Base-by-base conservation (phyloP, 495 filamentous ascomycete genomes). In the Apodospora peruviana region DNA sequence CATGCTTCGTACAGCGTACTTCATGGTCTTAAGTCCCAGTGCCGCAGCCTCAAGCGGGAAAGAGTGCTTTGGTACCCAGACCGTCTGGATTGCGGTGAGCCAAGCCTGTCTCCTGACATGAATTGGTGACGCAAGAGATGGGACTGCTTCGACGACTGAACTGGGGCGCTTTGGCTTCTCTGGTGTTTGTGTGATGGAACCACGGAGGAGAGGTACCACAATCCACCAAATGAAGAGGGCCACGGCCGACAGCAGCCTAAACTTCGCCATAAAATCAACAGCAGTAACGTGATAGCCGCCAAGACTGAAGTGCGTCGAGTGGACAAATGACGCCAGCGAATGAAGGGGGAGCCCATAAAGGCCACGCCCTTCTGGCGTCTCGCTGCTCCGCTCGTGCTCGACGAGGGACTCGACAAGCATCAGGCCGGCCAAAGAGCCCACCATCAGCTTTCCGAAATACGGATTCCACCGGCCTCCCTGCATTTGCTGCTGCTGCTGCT, bases 51-150 rank as follows among this genome's bases (percentile, higher is more conserved):
- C 91, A 16, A 90, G 82, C 55, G 88, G 75, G 59, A 95, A 88
- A 42, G 82, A 83, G 60, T 95, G 88, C 11, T 84, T 81, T 17
- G 91, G 91, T n/a, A 97, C 86, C 74, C 90, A 94, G 12, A 95
- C 88, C 18, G 87, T 89, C 68, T 96, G 91, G 51, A 96, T 84
- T 3, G 91, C 91, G 2, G 91, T 96, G 42, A 95, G 81, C 90
- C 91, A 96, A 23, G 91, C 91, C 59, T 88, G 87, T 50, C 85
- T 80, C 43, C 90, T 84, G 43, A 94, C 88, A 52, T 91, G 86
- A 43, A 91, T 84, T 5, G 91, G 83, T 2, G 90, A 91, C 12
- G 87, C 85, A 12, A 87, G 72, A 2, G 87, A 88, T 1, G 85
- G 86, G 43, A 72, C 80, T 27, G 74, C 78, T 53, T 66, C 66